Evolutionary conservation across 192 early-diverging fungal genomes (phyloP), one percentile per base, ranked within the genome.

Genomic region (Podila clonocystis): DNA sequence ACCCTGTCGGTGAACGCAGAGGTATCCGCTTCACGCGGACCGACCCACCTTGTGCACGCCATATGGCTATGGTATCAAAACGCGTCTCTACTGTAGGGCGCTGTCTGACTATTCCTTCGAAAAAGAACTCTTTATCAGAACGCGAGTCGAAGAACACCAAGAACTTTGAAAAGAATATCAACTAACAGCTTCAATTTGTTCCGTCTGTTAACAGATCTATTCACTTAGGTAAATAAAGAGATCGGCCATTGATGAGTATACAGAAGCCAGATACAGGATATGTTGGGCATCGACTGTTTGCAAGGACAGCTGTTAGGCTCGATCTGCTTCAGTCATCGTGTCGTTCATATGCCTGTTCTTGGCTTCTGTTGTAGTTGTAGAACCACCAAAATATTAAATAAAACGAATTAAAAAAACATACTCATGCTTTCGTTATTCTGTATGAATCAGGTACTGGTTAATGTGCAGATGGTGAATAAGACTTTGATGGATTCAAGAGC

Each of bases 11-110:
- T 71, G 75, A 71, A 78, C 75, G 75, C 75, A 78, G 75, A 78
- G 75, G 75, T 78, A 78, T 78, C 75, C 75, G 75, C 69, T 78
- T 78, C 50, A 66, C 63, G 75, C 69, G 75, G 75, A 78, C 75
- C 75, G 75, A 78, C 75, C 75, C 75, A 78, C 75, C 75, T 78
- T 52, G 75, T 78, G 75, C 75, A 78, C 75, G 65, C 69, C 75
- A 78, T 74, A 78, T 78, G 75, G 75, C 75, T 29, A 67, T 78
- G 75, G 75, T 71, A 78, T 78, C 68, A 78, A 78, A 66, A 66
- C 62, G 75, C 75, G 64, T 49, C 31, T 41, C 45, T 48, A 68
- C 24, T 50, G 13, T 55, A 36, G 63, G 63, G 69, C 61, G 75
- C 75, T 71, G 75, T 78, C 75, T 78, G 75, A 78, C 52, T 55